These are phyloP conservation scores for Fraxinus paxiana DNA, from an alignment of 305 asterid species.

Conservation along the genomic window DNA sequence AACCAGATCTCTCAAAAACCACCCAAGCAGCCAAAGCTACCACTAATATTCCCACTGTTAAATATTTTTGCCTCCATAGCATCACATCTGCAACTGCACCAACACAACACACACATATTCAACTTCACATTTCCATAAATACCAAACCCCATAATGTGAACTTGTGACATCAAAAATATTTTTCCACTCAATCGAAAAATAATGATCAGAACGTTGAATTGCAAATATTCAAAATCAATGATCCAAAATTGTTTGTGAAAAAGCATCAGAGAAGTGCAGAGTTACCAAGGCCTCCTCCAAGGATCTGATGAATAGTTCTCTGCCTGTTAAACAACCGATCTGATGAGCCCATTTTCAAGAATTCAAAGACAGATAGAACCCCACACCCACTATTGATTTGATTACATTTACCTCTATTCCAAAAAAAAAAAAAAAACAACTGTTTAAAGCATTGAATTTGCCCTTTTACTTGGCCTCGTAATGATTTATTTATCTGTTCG, in stretches of 20 bases:
- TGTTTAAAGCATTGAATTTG: background rate
- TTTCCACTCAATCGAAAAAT: background rate
- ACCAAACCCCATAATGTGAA: background rate
- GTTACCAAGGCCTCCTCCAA: conserved; percentile 74
- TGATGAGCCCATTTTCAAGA: conserved; percentile 48
- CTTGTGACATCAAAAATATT: background rate
- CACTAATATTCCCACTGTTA: conserved; percentile 49
- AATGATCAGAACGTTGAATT: background rate
- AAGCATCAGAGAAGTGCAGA: conserved; percentile 12
- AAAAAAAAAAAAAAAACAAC: background rate
- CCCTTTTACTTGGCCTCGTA: background rate
- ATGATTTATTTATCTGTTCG: background rate
- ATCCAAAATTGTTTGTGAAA: background rate
- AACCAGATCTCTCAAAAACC: conserved; percentile 78
- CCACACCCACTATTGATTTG: conserved; percentile 21
- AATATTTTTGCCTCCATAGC: conserved; percentile 63
- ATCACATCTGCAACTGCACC: conserved; percentile 80
- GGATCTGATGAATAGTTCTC: conserved; percentile 62
- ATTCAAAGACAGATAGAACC: conserved; percentile 19
- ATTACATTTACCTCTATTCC: conserved; percentile 20
- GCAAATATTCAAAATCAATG: background rate
- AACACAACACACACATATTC: conserved; percentile 8
- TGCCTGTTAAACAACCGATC: conserved; percentile 50
- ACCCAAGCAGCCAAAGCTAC: conserved; percentile 61
- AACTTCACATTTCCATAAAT: background rate